Conservation (phyloP, 768 basidiomycete species). For the Boletales sp. region DNA sequence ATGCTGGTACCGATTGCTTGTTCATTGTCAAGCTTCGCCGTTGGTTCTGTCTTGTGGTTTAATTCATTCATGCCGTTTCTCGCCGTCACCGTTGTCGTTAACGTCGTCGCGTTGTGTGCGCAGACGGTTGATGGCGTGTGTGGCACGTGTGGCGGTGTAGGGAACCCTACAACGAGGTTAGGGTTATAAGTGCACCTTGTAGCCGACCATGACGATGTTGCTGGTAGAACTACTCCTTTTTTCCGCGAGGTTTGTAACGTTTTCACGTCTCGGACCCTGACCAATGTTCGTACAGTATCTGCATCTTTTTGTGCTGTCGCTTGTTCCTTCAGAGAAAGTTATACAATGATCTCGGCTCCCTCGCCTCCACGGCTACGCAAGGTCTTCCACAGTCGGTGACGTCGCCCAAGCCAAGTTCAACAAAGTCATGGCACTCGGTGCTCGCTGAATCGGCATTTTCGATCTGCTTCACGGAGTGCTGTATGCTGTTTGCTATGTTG, state of each 20-base stretch:
- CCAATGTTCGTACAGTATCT: constrained; percentile 32
- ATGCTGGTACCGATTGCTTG: constrained; percentile 28
- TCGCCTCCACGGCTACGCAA: constrained; percentile 34
- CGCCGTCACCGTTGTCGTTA: constrained; percentile 5
- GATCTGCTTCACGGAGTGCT: constrained; percentile 70
- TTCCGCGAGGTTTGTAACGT: constrained; percentile 17
- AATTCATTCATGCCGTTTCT: constrained; percentile 30
- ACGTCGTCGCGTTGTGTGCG: constrained; percentile 8
- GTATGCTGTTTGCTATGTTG: constrained; percentile 66
- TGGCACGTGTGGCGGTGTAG: constrained; percentile 11
- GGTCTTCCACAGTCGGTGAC: constrained; percentile 22
- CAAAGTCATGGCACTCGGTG: constrained; percentile 45
- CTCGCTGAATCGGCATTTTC: constrained; percentile 62
- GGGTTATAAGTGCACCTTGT: constrained; percentile 15
- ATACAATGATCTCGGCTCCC: constrained; percentile 54
- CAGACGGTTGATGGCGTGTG: background rate
- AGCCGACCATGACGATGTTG: constrained; percentile 16
- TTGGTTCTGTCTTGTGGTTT: constrained; percentile 26
- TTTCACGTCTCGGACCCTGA: background rate
- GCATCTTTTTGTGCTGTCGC: constrained; percentile 55
- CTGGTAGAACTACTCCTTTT: constrained; percentile 8
- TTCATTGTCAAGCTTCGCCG: constrained; percentile 24
- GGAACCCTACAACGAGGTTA: constrained; percentile 31
- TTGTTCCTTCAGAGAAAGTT: constrained; percentile 55
- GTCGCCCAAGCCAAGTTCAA: constrained; percentile 16